A percentile compares a stretch with the other conserved stretches of the same genome.
These are phyloP conservation scores for Aschersonia sp. DNA, from an alignment of 2,329 filamentous ascomycete genomes.

Conservation along the genomic window DNA sequence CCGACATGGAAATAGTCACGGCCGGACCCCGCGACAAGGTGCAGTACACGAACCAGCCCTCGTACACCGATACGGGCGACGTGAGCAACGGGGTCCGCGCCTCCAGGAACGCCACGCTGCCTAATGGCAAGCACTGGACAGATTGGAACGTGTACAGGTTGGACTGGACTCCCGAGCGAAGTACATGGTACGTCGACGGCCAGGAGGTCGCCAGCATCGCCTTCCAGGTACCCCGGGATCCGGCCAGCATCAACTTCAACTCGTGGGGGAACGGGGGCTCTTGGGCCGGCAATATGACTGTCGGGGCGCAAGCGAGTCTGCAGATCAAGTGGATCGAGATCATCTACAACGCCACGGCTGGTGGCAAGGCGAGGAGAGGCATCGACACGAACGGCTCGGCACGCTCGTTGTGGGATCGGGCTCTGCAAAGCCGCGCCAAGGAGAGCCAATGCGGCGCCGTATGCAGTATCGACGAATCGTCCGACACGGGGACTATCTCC, in stretches of 20 bases:
- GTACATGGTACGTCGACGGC: conserved; percentile 41
- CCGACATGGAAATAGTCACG: conserved; percentile 37
- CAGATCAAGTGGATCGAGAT: conserved; percentile 51
- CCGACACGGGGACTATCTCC: conserved; percentile 10
- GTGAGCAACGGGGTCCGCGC: conserved; percentile 30
- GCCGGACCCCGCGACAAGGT: conserved; percentile 25
- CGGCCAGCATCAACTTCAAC: conserved; percentile 40
- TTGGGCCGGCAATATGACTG: conserved; percentile 45
- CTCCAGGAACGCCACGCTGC: conserved; percentile 31
- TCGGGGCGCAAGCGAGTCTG: conserved; percentile 33
- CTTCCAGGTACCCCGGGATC: conserved; percentile 39
- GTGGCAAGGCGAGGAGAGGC: background rate
- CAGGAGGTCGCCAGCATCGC: conserved; percentile 33
- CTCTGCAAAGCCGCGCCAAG: background rate
- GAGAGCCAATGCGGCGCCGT: conserved; percentile 11
- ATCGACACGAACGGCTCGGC: background rate
- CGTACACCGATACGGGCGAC: conserved; percentile 19
- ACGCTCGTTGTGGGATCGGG: background rate
- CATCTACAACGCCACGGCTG: conserved; percentile 31
- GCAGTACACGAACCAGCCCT: conserved; percentile 48
- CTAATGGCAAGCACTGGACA: conserved; percentile 29
- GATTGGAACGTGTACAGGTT: conserved; percentile 41
- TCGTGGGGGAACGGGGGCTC: conserved; percentile 46
- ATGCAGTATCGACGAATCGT: conserved; percentile 19
- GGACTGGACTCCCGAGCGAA: conserved; percentile 19